phyloP scores from a whole-genome alignment of 2,329 filamentous ascomycete genomes.

The Beauveria scarabaeidicola region DNA sequence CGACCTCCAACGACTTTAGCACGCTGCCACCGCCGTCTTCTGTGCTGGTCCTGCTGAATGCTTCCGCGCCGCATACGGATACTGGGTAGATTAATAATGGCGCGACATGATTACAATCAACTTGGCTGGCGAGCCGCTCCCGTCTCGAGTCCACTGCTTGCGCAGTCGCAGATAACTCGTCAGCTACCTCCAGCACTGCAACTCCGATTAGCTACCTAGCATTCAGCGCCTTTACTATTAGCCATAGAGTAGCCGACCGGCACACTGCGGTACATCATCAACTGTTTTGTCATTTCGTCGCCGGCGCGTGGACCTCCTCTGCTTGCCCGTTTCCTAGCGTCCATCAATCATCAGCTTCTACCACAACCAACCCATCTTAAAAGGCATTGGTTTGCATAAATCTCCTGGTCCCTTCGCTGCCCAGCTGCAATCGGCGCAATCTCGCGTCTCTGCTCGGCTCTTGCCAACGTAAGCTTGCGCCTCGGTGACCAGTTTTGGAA shows the following conservation, averaged over 20 bases:
- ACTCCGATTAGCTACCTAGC: neutral
- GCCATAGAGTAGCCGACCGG: neutral
- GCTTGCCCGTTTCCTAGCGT: neutral
- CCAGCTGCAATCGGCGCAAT: neutral
- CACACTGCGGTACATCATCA: neutral
- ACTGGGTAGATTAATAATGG: neutral
- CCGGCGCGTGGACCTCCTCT: neutral
- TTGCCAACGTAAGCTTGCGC: constrained; percentile 7
- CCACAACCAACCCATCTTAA: neutral
- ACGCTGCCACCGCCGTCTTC: constrained; percentile 4
- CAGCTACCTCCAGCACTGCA: neutral
- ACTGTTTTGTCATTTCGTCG: neutral
- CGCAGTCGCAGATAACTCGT: neutral
- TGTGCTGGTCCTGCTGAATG: constrained; percentile 5
- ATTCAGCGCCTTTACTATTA: constrained; percentile 5
- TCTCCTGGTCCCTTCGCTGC: neutral
- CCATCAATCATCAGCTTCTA: neutral
- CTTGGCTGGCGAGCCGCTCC: constrained; percentile 5
- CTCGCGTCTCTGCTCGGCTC: constrained; percentile 1
- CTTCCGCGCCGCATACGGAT: constrained; percentile 4
- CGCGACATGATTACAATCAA: neutral
- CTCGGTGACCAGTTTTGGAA: constrained; percentile 11
- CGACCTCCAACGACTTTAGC: constrained; percentile 9
- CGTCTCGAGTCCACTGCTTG: neutral
- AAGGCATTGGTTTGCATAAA: neutral